Conservation (phyloP, 73 alveolate species). For the Paramecium pentaurelia region DNA sequence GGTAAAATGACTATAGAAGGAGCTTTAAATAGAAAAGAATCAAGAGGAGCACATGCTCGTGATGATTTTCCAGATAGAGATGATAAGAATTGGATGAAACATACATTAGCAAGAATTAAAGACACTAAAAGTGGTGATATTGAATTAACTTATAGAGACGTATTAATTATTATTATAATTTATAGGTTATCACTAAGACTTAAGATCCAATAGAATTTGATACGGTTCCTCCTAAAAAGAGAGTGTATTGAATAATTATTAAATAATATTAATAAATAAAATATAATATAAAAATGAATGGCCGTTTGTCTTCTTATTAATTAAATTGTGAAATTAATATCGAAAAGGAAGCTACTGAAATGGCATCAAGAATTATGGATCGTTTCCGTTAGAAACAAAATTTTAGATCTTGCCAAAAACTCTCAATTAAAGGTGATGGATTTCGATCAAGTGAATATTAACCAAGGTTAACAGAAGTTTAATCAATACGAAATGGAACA, state of each 20-base stretch:
- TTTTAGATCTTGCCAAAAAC: not conserved
- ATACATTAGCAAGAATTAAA: slow-evolving; percentile 65
- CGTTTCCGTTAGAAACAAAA: not conserved
- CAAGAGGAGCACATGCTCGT: slow-evolving; percentile 90
- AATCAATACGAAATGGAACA: not conserved
- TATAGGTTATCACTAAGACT: slow-evolving; percentile 58
- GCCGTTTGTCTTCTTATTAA: not conserved
- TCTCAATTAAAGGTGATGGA: not conserved
- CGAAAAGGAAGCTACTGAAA: not conserved
- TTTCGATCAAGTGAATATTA: not conserved
- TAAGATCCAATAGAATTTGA: slow-evolving; percentile 72
- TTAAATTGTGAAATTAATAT: not conserved
- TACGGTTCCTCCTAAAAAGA: slow-evolving; percentile 81
- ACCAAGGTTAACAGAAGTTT: not conserved
- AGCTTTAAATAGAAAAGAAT: slow-evolving; percentile 81
- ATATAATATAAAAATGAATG: not conserved
- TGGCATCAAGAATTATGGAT: slow-evolving; percentile 3
- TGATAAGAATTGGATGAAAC: slow-evolving; percentile 88
- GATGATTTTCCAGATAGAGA: slow-evolving; percentile 85
- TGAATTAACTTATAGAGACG: slow-evolving; percentile 69
- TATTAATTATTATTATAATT: not conserved
- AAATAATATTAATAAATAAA: not conserved
- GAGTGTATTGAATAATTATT: slow-evolving; percentile 67
- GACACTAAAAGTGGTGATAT: slow-evolving; percentile 58
- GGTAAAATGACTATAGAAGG: slow-evolving; percentile 73